phyloP scores from a whole-genome alignment of 768 basidiomycete genomes.

The Coprinellus aureogranulatus region DNA sequence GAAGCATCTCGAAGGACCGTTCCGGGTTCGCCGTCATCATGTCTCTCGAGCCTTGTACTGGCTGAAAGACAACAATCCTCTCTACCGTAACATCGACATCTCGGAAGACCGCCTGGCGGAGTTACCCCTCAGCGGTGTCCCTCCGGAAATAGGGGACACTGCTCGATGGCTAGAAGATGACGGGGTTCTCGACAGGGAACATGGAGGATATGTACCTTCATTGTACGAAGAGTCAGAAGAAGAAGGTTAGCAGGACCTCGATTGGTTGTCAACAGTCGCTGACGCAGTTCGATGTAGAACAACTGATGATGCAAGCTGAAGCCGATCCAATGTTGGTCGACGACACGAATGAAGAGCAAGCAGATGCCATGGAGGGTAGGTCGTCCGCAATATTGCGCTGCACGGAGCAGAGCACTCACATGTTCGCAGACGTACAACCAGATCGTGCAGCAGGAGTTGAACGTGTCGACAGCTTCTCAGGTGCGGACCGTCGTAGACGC shows the following conservation, averaged over 20 bases:
- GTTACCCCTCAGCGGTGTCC: slow-evolving; percentile 32
- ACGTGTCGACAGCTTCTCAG: no score
- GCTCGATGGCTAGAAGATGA: slow-evolving; percentile 19
- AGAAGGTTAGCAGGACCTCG: not conserved
- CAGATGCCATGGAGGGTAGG: no score
- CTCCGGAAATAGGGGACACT: slow-evolving; percentile 21
- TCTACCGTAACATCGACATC: slow-evolving; percentile 23
- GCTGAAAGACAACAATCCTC: slow-evolving; percentile 29
- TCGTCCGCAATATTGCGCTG: no score
- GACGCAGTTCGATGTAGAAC: not conserved
- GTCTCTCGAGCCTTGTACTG: slow-evolving; percentile 24
- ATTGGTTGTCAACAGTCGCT: not conserved
- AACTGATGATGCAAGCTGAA: not conserved
- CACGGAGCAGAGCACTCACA: no score
- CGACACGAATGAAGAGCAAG: no score
- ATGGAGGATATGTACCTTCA: slow-evolving; percentile 29
- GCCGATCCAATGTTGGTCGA: no score
- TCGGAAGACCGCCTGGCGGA: slow-evolving; percentile 13
- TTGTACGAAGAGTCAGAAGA: slow-evolving; percentile 3
- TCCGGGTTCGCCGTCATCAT: slow-evolving; percentile 19
- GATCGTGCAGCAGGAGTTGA: no score
- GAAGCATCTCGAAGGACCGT: slow-evolving; percentile 15
- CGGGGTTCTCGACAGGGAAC: slow-evolving; percentile 19
- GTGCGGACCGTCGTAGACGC: no score
- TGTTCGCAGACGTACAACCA: no score